Conservation (phyloP, 768 basidiomycete species). For the Lentinus tigrinus region DNA sequence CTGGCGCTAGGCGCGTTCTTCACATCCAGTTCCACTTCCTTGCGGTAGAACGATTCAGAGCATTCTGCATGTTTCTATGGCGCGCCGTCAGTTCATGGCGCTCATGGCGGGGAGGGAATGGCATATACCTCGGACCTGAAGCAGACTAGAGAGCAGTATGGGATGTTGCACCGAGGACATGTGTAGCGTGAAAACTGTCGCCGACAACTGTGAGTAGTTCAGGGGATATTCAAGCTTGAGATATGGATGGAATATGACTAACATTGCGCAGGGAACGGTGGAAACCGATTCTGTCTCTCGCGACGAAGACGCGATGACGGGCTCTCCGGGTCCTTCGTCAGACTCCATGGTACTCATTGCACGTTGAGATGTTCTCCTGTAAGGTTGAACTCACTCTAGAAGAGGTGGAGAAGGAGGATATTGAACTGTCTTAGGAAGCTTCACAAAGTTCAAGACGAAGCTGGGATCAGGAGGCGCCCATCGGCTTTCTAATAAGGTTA, state of each 20-base stretch:
- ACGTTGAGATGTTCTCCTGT: too few relatives aligned
- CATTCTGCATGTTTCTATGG: conserved; percentile 64
- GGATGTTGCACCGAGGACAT: conserved; percentile 78
- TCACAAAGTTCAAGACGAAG: too few relatives aligned
- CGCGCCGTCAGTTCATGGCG: neutral
- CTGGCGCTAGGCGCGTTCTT: conserved; percentile 52
- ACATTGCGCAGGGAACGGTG: conserved; percentile 26
- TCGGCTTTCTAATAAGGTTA: too few relatives aligned
- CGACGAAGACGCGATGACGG: conserved; percentile 7
- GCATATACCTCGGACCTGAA: conserved; percentile 68
- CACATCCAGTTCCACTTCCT: conserved; percentile 67
- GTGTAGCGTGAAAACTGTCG: conserved; percentile 78
- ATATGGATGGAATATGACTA: neutral
- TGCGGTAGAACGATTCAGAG: conserved; percentile 81
- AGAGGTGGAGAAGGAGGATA: too few relatives aligned
- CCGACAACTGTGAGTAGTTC: conserved; percentile 52
- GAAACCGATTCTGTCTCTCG: conserved; percentile 13
- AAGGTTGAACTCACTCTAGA: too few relatives aligned
- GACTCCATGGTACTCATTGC: too few relatives aligned
- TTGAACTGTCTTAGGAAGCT: too few relatives aligned
- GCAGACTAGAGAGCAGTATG: conserved; percentile 78
- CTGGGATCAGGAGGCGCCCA: too few relatives aligned
- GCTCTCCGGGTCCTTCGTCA: neutral
- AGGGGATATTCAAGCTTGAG: neutral
- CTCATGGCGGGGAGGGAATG: neutral